Percentiles rank a stretch among this genome's conserved stretches.
These are phyloP conservation scores for Hortiboletus flavorubellus DNA, from an alignment of 768 basidiomycete genomes.

Conservation along the genomic window DNA sequence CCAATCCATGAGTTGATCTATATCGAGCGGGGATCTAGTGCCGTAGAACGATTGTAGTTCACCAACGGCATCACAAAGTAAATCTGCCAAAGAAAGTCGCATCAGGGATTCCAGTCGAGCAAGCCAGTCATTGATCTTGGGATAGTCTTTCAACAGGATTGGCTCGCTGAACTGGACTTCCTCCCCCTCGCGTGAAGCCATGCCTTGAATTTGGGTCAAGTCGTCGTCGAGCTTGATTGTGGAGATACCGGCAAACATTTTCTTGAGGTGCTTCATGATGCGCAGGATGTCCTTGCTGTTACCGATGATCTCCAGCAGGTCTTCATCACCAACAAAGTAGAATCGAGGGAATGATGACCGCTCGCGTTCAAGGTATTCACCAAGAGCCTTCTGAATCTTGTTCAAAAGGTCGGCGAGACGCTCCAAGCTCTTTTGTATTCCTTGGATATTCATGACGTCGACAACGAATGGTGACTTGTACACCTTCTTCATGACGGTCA, in stretches of 20 bases:
- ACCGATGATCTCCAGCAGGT: conserved; percentile 96
- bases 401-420: conserved; percentile 92
- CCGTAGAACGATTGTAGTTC: conserved; percentile 84
- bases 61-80: conserved; percentile 74
- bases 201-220: conserved; percentile 82
- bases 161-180: conserved; percentile 82
- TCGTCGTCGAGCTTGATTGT: conserved; percentile 88
- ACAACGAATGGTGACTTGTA: conserved; percentile 98
- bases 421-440: conserved; percentile 96
- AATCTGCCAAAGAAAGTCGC: conserved; percentile 80
- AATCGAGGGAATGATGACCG: conserved; percentile 98
- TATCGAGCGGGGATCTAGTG: conserved; percentile 52
- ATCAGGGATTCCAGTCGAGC: conserved; percentile 90
- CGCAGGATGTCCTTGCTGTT: conserved; percentile 98
- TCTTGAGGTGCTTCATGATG: conserved; percentile 99
- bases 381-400: conserved; percentile 99
- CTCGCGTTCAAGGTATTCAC: conserved; percentile 97
- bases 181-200: conserved; percentile 96
- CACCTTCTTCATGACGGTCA: conserved; percentile 99
- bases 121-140: conserved; percentile 99
- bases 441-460: conserved; percentile 94
- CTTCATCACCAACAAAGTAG: conserved; percentile 99
- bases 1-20: conserved; percentile 79
- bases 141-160: conserved; percentile 86
- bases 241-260: conserved; percentile 99